Percentiles rank a stretch among this genome's conserved stretches.
Conservation (phyloP, 208 protist species). For the Porcisia hertigi region DNA sequence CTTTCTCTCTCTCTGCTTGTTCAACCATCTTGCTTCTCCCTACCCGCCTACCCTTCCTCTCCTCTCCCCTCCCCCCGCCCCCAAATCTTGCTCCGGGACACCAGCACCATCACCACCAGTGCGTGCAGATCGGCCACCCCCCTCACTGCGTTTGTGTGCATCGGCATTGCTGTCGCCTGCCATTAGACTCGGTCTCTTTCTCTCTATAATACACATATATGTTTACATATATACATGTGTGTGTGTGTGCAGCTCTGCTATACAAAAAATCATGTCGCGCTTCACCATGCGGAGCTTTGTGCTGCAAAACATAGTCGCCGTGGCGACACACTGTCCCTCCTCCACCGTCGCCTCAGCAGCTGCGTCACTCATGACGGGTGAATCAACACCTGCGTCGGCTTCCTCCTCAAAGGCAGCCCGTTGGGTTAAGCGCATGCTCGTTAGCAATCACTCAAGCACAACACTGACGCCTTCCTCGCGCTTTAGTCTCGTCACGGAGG, state of each 20-base stretch:
- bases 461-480: neutral
- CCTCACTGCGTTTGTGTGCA: no score
- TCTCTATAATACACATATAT: neutral
- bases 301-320: slow-evolving; percentile 70
- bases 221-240: neutral
- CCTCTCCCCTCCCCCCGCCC: neutral
- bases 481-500: slow-evolving; percentile 71
- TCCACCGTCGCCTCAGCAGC: slow-evolving; percentile 30
- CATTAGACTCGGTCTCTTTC: neutral
- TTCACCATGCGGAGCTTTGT: slow-evolving; percentile 67
- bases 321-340: slow-evolving; percentile 61
- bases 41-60: neutral
- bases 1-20: neutral
- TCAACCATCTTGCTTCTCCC: neutral
- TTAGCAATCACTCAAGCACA: slow-evolving; percentile 3
- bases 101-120: neutral
- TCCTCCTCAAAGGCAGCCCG: neutral
- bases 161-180: neutral
- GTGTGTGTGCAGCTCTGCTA: neutral
- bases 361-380: slow-evolving; percentile 22
- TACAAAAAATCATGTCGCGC: slow-evolving; percentile 38
- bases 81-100: neutral
- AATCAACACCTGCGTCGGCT: neutral
- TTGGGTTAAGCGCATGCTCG: slow-evolving; percentile 21
- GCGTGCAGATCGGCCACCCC: neutral